These are phyloP conservation scores for Candida sakaeoensis DNA, from an alignment of 805 yeast genomes.

Conservation along the genomic window DNA sequence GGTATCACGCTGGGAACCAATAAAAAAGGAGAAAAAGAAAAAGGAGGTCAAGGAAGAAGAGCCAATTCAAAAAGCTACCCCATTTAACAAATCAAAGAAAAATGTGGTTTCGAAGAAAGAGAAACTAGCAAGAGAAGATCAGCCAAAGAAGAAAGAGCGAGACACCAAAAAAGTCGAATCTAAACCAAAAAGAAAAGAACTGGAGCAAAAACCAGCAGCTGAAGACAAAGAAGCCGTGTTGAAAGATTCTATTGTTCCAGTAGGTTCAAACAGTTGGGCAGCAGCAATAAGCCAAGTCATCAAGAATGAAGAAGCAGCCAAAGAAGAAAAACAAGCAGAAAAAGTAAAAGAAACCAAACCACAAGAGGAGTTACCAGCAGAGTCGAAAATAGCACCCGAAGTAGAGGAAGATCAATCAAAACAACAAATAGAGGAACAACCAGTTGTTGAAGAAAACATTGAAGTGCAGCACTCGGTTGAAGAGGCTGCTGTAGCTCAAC, in stretches of 20 bases:
- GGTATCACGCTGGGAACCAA: slow-evolving; percentile 92
- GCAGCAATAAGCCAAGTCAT: slow-evolving; percentile 31
- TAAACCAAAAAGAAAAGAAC: neutral
- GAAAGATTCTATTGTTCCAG: neutral
- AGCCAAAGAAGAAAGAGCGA: neutral
- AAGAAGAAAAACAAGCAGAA: slow-evolving; percentile 12
- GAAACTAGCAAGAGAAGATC: slow-evolving; percentile 10
- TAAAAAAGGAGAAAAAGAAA: slow-evolving; percentile 63
- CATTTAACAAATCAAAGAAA: slow-evolving; percentile 21
- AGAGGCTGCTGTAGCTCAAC: slow-evolving; percentile 3
- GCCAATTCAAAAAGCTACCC: slow-evolving; percentile 42
- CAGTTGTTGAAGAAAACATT: neutral
- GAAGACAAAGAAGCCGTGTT: slow-evolving; percentile 3
- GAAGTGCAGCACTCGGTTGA: slow-evolving; percentile 2
- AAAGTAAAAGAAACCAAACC: slow-evolving; percentile 3
- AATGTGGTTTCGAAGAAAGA: slow-evolving; percentile 4
- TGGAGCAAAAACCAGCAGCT: neutral
- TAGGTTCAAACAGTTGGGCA: slow-evolving; percentile 27
- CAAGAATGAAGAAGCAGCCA: slow-evolving; percentile 20
- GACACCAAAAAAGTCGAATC: slow-evolving; percentile 8
- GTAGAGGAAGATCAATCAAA: slow-evolving; percentile 13
- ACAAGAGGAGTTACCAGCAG: slow-evolving; percentile 9
- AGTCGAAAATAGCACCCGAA: slow-evolving; percentile 15
- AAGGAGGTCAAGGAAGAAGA: slow-evolving; percentile 22
- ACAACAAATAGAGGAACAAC: slow-evolving; percentile 1